Conservation (phyloP, 75 land plant genomes). For the Pinus taeda region DNA sequence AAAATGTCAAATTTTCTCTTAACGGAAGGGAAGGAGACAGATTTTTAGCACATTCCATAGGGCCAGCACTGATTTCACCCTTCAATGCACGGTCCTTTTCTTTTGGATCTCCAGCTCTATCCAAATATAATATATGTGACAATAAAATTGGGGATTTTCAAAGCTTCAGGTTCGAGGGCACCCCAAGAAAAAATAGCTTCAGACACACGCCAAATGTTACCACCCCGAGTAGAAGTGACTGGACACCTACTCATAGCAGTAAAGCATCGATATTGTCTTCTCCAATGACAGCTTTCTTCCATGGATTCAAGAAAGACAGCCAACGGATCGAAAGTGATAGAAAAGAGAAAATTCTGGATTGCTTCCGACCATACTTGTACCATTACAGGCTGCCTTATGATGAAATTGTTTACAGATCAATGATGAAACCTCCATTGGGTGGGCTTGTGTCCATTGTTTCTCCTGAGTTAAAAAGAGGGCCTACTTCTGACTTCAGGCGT, state of each 20-base stretch:
- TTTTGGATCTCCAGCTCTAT: conserved; percentile 60
- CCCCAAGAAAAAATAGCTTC: neutral
- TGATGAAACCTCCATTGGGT: conserved; percentile 90
- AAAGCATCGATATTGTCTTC: neutral
- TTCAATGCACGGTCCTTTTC: conserved; percentile 71
- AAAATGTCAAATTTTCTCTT: conserved; percentile 1
- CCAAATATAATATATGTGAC: conserved; percentile 2
- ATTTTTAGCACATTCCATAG: conserved; percentile 14
- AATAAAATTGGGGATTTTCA: conserved; percentile 7
- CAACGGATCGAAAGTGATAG: neutral
- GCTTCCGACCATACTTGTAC: conserved; percentile 45
- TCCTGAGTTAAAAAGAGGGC: conserved; percentile 34
- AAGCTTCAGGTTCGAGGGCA: conserved; percentile 4
- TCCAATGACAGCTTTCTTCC: conserved; percentile 3
- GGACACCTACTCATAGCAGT: neutral
- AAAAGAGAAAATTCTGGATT: conserved; percentile 26
- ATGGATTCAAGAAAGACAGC: conserved; percentile 8
- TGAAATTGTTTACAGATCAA: conserved; percentile 72
- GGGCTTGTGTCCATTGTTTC: conserved; percentile 81
- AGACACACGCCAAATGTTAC: conserved; percentile 5
- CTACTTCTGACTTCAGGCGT: too few relatives aligned
- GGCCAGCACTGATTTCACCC: conserved; percentile 46
- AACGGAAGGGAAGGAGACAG: neutral
- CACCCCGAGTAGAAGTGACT: conserved; percentile 6
- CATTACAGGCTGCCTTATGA: conserved; percentile 63